phyloP scores from a whole-genome alignment of 2,329 filamentous ascomycete species.

The Colletotrichum theobromicola region DNA sequence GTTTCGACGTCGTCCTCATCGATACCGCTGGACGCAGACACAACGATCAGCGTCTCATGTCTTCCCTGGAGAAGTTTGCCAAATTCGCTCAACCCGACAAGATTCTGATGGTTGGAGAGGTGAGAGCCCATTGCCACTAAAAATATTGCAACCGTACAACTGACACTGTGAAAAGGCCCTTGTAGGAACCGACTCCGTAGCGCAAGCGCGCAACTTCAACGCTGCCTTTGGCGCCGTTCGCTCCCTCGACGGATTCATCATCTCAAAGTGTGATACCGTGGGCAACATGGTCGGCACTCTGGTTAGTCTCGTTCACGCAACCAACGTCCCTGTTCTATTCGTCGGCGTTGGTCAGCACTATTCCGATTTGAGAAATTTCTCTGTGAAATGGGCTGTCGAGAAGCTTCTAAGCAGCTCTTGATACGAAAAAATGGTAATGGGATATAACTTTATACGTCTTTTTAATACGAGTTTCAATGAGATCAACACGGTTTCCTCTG shows the following conservation, averaged over 20 bases:
- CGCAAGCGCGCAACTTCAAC: slow-evolving; percentile 96
- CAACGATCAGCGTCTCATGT: slow-evolving; percentile 97
- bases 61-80: slow-evolving; percentile 93
- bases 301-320: slow-evolving; percentile 97
- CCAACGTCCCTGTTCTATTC: slow-evolving; percentile 94
- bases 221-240: slow-evolving; percentile 83
- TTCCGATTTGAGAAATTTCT: slow-evolving; percentile 70
- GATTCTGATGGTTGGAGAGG: slow-evolving; percentile 89
- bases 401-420: slow-evolving; percentile 62
- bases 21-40: slow-evolving; percentile 95
- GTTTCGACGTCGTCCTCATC: slow-evolving; percentile 93
- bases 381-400: slow-evolving; percentile 73
- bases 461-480: background rate
- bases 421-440: background rate
- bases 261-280: slow-evolving; percentile 97
- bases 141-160: background rate
- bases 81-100: slow-evolving; percentile 97
- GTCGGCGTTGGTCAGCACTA: slow-evolving; percentile 78
- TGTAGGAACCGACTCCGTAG: slow-evolving; percentile 93
- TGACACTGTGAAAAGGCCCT: slow-evolving; percentile 62
- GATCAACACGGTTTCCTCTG: background rate
- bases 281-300: slow-evolving; percentile 98
- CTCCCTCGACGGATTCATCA: slow-evolving; percentile 93
- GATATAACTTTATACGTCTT: background rate
- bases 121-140: slow-evolving; percentile 27